Conservation (phyloP, 768 basidiomycete genomes). For the Suillus occidentalis region DNA sequence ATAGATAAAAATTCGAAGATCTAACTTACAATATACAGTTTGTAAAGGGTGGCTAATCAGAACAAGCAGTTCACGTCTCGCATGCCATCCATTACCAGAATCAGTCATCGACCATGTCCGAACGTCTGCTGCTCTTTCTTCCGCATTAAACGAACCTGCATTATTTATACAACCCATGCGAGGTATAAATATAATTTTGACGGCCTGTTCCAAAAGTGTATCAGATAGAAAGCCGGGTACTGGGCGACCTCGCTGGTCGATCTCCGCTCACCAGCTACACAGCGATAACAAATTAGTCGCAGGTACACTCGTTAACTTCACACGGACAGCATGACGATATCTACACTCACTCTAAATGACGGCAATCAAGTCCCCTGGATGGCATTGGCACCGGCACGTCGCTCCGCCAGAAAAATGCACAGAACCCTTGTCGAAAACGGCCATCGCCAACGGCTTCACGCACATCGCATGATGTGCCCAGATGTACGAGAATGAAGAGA, state of each 20-base stretch:
- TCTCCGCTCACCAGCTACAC: background rate
- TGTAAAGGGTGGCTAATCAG: no score
- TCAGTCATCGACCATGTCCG: no score
- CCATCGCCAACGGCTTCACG: conserved; percentile 37
- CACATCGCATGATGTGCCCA: background rate
- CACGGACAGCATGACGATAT: conserved; percentile 20
- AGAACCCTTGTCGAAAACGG: conserved; percentile 16
- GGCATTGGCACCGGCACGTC: conserved; percentile 33
- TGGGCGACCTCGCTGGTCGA: background rate
- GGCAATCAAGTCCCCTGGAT: conserved; percentile 37
- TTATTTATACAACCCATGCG: background rate
- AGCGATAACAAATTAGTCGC: background rate
- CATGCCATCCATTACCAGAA: no score
- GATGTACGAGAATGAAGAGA: conserved; percentile 26
- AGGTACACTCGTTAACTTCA: background rate
- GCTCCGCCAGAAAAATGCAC: conserved; percentile 28
- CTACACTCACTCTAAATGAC: conserved; percentile 36
- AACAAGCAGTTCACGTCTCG: no score
- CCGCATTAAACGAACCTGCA: background rate
- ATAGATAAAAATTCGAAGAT: no score
- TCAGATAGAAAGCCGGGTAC: background rate
- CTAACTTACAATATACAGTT: no score
- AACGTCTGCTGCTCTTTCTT: background rate
- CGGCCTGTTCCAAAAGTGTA: background rate
- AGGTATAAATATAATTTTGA: background rate